phyloP scores from a whole-genome alignment of 2,329 filamentous ascomycete genomes.

The Trichophyton rubrum region DNA sequence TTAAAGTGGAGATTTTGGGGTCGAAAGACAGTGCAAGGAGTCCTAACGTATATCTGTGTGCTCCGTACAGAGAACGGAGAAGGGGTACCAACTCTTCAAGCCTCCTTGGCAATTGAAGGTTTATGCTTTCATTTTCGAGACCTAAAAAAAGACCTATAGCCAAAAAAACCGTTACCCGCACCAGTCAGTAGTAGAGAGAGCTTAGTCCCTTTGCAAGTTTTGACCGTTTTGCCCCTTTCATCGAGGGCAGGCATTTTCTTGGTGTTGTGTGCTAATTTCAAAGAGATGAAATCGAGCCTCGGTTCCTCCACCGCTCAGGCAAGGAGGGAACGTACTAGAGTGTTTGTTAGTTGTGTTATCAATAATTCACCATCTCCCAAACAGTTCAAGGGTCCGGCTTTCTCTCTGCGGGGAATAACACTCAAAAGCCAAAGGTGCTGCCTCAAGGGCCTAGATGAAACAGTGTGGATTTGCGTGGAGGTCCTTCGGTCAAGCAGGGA shows the following conservation, averaged over 20 bases:
- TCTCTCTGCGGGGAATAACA: neutral
- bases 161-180: neutral
- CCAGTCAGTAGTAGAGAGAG: neutral
- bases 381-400: neutral
- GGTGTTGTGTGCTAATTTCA: neutral
- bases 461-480: neutral
- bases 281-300: neutral
- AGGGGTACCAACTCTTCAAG: constrained; percentile 1
- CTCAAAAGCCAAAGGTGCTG: neutral
- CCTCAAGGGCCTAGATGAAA: neutral
- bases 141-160: neutral
- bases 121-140: constrained; percentile 1
- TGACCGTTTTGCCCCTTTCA: neutral
- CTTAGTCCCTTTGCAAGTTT: neutral
- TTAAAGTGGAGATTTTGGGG: neutral
- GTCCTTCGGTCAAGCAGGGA: neutral
- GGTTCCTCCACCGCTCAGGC: neutral
- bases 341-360: neutral
- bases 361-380: neutral
- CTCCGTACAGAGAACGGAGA: neutral
- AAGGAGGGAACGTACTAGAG: neutral
- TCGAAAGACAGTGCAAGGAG: neutral
- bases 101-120: neutral
- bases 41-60: neutral
- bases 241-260: neutral